A percentile compares a stretch with the other conserved stretches of the same genome.
Conservation (phyloP, 2,329 filamentous ascomycete genomes). For the Podosphaera fusca region DNA sequence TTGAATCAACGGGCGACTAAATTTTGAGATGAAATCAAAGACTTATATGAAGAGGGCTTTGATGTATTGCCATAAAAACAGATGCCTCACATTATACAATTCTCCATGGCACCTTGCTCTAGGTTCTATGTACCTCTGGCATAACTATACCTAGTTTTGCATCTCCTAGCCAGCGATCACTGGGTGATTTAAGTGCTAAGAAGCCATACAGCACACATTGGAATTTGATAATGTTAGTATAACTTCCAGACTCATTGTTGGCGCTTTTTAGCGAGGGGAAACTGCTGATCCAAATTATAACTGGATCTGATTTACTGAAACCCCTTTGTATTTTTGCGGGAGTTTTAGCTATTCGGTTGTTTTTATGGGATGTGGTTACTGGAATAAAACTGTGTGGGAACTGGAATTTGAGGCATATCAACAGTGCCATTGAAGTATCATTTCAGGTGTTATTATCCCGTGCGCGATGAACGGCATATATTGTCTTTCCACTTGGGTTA, state of each 20-base stretch:
- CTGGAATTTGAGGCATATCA: neutral
- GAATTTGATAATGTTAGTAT: no score
- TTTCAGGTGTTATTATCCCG: neutral
- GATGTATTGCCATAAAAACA: no score
- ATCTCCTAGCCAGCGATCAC: no score
- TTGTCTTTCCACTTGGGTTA: neutral
- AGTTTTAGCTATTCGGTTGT: neutral
- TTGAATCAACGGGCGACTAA: neutral
- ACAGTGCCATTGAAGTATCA: neutral
- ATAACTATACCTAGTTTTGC: no score
- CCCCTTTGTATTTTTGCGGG: neutral
- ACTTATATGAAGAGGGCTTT: no score
- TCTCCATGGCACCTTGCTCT: no score
- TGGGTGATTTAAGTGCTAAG: no score
- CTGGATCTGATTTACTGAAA: neutral
- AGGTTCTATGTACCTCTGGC: no score
- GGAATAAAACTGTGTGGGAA: neutral
- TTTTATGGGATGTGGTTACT: neutral
- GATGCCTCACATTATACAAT: no score
- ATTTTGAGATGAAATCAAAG: neutral
- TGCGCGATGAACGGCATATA: neutral
- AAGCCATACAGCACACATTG: no score
- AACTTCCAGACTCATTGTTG: no score
- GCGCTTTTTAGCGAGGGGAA: neutral
- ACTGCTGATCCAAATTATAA: neutral